Conservation (phyloP, 345 rosid genomes). For the Adansonia digitata region DNA sequence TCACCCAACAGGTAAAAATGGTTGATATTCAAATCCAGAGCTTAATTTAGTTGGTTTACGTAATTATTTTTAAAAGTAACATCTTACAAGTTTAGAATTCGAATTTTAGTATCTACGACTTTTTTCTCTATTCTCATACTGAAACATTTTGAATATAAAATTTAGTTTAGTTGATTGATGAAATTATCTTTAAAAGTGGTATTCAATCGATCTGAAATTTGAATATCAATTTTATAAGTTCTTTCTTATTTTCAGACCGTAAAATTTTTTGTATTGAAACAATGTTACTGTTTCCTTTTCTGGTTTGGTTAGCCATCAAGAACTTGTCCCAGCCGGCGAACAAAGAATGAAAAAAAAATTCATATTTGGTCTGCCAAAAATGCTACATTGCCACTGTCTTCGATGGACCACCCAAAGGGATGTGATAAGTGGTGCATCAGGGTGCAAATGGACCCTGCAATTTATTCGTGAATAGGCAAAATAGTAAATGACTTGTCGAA, state of each 20-base stretch:
- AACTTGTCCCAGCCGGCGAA: background rate
- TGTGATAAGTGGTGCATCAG: background rate
- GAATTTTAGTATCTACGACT: too few relatives aligned
- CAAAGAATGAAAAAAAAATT: background rate
- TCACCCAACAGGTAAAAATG: too few relatives aligned
- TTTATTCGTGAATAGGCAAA: background rate
- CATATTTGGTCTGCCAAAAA: background rate
- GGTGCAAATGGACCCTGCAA: background rate
- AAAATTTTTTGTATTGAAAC: background rate
- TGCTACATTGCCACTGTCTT: background rate
- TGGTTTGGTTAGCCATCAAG: background rate
- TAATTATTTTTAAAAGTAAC: too few relatives aligned
- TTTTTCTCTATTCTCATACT: too few relatives aligned
- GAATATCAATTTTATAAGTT: too few relatives aligned
- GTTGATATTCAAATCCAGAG: too few relatives aligned
- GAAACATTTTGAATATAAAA: too few relatives aligned
- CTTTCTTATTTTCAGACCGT: too few relatives aligned
- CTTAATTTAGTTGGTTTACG: background rate
- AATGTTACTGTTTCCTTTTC: background rate
- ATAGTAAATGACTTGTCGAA: background rate
- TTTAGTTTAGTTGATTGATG: too few relatives aligned
- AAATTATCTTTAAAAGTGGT: too few relatives aligned
- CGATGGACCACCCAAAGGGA: background rate
- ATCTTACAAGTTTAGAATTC: too few relatives aligned
- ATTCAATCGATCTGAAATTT: too few relatives aligned